These are phyloP conservation scores for Pilasporangium apinafurcum DNA, from an alignment of 352 stramenopile species.

Conservation along the genomic window DNA sequence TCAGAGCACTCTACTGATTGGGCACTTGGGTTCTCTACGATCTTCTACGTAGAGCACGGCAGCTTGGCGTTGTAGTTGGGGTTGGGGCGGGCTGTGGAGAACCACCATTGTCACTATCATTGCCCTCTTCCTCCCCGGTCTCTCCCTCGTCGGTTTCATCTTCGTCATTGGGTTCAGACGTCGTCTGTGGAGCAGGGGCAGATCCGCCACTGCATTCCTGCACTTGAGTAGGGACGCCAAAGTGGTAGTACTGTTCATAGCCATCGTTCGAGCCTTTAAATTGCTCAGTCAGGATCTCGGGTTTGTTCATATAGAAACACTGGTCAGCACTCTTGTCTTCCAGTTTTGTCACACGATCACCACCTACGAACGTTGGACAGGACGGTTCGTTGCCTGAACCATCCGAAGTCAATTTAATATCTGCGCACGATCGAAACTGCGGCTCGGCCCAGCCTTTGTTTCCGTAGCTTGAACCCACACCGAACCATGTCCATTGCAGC, in stretches of 20 bases:
- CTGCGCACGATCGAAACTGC: constrained; percentile 42
- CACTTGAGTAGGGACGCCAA: constrained; percentile 34
- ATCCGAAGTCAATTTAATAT: constrained; percentile 36
- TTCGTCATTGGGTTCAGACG: too few relatives aligned
- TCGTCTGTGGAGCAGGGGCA: neutral
- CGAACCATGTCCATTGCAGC: constrained; percentile 51
- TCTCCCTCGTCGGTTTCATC: too few relatives aligned
- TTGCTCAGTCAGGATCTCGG: constrained; percentile 23
- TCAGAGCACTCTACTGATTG: too few relatives aligned
- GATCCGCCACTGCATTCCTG: constrained; percentile 22
- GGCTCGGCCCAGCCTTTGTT: constrained; percentile 32
- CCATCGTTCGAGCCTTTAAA: constrained; percentile 26
- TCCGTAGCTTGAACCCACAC: constrained; percentile 37
- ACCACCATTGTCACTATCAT: too few relatives aligned
- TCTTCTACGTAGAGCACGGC: too few relatives aligned
- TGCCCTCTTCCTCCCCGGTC: too few relatives aligned
- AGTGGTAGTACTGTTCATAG: constrained; percentile 36
- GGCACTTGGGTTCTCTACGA: too few relatives aligned
- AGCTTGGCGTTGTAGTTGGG: too few relatives aligned
- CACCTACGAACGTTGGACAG: constrained; percentile 42
- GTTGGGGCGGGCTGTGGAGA: too few relatives aligned
- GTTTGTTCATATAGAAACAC: constrained; percentile 57
- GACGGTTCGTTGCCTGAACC: constrained; percentile 20
- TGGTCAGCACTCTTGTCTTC: constrained; percentile 21
- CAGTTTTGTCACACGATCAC: constrained; percentile 41